Evolutionary conservation across 1,284 basidiomycete genomes (phyloP).

Genomic region (Trametes sp.): DNA sequence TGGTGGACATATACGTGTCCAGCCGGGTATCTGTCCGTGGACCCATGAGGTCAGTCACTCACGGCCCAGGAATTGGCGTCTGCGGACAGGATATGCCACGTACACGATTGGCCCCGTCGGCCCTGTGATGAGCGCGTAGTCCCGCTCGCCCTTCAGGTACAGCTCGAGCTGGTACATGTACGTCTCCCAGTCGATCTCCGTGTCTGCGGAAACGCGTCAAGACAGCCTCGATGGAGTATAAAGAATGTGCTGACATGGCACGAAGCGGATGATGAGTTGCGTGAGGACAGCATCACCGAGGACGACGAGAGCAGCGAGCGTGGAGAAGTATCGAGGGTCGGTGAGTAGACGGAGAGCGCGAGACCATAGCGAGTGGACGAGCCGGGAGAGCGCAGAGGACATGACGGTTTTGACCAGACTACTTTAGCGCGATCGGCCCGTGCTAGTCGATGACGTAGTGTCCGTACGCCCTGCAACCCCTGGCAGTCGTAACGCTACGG

Average conservation of each 20-base stretch:
- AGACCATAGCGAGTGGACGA: constrained; percentile 13
- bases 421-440: constrained; percentile 2
- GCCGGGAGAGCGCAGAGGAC: constrained; percentile 7
- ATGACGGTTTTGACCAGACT: constrained; percentile 11
- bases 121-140: constrained; percentile 88
- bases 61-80: constrained; percentile 6
- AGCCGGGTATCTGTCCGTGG: constrained; percentile 85
- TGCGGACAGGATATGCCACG: constrained; percentile 42
- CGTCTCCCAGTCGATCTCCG: constrained; percentile 98
- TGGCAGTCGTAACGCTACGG: too few species aligned
- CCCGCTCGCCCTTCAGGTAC: constrained; percentile 83
- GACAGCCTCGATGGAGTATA: constrained; percentile 16
- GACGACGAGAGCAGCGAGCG: constrained; percentile 67
- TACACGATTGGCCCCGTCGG: constrained; percentile 96
- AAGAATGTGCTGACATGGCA: constrained; percentile 66
- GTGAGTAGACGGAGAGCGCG: constrained; percentile 50
- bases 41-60: background rate
- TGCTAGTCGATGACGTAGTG: constrained; percentile 11
- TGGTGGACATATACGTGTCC: constrained; percentile 90
- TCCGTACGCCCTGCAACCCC: background rate
- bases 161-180: constrained; percentile 89
- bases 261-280: constrained; percentile 77
- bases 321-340: constrained; percentile 71
- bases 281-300: constrained; percentile 80
- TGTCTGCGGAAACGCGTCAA: constrained; percentile 64